A percentile compares a stretch with the other conserved stretches of the same genome.
phyloP scores from a whole-genome alignment of 2,329 filamentous ascomycete species.

The Plenodomus tracheiphilus region DNA sequence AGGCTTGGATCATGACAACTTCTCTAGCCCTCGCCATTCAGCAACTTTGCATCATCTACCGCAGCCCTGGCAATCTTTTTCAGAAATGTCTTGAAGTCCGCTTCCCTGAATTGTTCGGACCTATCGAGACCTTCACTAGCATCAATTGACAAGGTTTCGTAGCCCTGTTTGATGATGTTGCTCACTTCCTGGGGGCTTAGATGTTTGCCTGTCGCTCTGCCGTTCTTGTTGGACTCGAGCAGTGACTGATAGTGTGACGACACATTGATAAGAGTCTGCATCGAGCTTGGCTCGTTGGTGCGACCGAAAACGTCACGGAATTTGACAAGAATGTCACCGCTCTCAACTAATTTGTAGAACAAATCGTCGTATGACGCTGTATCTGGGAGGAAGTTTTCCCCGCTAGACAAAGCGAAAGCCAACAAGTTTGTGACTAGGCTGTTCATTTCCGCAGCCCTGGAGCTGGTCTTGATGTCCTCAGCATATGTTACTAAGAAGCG shows the following conservation, averaged over 20 bases:
- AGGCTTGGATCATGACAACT: not conserved
- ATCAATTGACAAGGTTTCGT: slow-evolving; percentile 91
- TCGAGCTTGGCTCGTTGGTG: slow-evolving; percentile 56
- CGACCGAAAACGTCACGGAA: slow-evolving; percentile 77
- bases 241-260: slow-evolving; percentile 85
- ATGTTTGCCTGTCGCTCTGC: slow-evolving; percentile 61
- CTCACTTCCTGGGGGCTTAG: slow-evolving; percentile 83
- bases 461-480: slow-evolving; percentile 70
- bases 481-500: slow-evolving; percentile 89
- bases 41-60: slow-evolving; percentile 67
- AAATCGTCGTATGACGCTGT: slow-evolving; percentile 90
- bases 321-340: slow-evolving; percentile 76
- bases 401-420: slow-evolving; percentile 79
- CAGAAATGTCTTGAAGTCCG: slow-evolving; percentile 78
- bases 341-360: slow-evolving; percentile 97
- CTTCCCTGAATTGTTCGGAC: slow-evolving; percentile 86
- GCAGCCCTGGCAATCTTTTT: slow-evolving; percentile 85
- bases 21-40: slow-evolving; percentile 42
- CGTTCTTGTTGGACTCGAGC: slow-evolving; percentile 62
- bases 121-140: slow-evolving; percentile 82
- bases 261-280: slow-evolving; percentile 81
- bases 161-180: slow-evolving; percentile 92
- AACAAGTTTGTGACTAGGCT: slow-evolving; percentile 80
- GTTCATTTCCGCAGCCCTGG: slow-evolving; percentile 73
- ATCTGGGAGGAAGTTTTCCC: slow-evolving; percentile 88